phyloP scores from a whole-genome alignment of 2,329 filamentous ascomycete species.

The Neofusicoccum kwambonambiense region DNA sequence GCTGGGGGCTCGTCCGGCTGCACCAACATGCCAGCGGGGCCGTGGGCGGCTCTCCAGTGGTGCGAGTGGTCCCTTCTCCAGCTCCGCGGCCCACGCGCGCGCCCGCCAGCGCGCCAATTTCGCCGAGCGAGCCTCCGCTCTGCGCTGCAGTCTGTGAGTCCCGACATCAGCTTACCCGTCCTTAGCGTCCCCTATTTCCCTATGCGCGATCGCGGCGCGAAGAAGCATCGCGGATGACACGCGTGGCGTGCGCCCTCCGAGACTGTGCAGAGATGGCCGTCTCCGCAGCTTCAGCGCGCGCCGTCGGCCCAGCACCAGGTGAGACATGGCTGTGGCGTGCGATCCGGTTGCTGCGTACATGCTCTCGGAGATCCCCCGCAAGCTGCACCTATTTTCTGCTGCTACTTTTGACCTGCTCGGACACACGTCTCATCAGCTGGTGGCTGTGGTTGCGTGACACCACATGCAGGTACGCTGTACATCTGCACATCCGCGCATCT shows the following conservation, averaged over 20 bases:
- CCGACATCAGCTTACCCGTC: neutral
- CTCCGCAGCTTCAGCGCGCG: too few relatives aligned
- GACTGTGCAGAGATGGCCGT: too few relatives aligned
- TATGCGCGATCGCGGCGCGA: neutral
- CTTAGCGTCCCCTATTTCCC: neutral
- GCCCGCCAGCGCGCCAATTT: neutral
- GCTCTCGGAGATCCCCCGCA: conserved; percentile 11
- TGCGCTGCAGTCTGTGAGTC: neutral
- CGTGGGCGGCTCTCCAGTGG: too few relatives aligned
- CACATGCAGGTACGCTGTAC: neutral
- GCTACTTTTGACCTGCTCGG: neutral
- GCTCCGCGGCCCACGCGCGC: neutral
- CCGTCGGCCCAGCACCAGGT: neutral
- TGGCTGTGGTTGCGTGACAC: neutral
- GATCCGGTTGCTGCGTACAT: neutral
- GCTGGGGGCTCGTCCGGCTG: neutral
- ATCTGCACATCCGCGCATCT: neutral
- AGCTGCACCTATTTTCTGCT: neutral
- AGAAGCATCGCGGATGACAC: neutral
- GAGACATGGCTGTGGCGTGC: conserved; percentile 7
- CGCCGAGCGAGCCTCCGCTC: conserved; percentile 2
- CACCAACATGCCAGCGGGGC: too few relatives aligned
- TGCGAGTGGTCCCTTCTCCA: neutral
- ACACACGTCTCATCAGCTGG: neutral
- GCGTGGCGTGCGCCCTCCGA: neutral